These are phyloP conservation scores for Vicia faba DNA, from an alignment of 306 rosid species.

Conservation along the genomic window DNA sequence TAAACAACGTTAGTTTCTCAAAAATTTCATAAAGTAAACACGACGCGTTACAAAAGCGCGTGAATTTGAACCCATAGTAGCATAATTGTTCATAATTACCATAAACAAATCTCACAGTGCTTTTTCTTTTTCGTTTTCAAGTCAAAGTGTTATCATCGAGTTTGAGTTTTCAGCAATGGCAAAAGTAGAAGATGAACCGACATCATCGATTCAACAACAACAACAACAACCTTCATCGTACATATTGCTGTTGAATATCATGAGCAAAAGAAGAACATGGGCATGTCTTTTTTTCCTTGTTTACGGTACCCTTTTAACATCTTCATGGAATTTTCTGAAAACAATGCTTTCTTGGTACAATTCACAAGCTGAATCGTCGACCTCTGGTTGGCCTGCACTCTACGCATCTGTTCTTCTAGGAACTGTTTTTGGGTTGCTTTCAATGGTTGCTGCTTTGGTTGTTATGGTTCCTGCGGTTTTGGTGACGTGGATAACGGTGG, in stretches of 20 bases:
- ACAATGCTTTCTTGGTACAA: constrained; percentile 74
- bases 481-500: constrained; percentile 88
- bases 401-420: constrained; percentile 89
- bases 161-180: constrained; percentile 42
- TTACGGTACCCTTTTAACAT: constrained; percentile 54
- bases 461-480: constrained; percentile 76
- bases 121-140: not conserved
- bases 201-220: constrained; percentile 29
- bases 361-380: constrained; percentile 43
- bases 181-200: constrained; percentile 42
- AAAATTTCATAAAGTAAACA: not conserved
- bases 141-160: not conserved
- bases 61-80: not conserved
- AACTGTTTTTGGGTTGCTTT: constrained; percentile 66
- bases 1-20: not conserved
- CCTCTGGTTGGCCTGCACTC: constrained; percentile 79
- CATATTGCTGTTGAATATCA: constrained; percentile 47
- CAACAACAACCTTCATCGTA: constrained; percentile 44
- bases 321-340: constrained; percentile 73
- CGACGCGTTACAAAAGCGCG: not conserved
- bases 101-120: not conserved
- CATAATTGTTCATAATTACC: constrained; percentile 1
- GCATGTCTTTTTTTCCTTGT: constrained; percentile 59
- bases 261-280: constrained; percentile 94
- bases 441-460: constrained; percentile 82